phyloP scores from a whole-genome alignment of 1,139 yeast genomes.

The Hanseniaspora sp. region DNA sequence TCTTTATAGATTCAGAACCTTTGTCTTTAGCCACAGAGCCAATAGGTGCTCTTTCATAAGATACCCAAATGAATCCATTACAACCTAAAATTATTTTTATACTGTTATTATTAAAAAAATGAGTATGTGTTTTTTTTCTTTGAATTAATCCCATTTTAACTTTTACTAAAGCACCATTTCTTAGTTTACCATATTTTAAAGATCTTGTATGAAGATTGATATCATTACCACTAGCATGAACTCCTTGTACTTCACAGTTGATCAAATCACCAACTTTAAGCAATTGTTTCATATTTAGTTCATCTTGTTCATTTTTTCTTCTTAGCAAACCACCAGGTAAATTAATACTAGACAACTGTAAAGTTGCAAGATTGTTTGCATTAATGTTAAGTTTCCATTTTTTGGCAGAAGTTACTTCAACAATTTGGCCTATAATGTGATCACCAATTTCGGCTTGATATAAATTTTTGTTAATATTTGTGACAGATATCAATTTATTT shows the following conservation, averaged over 20 bases:
- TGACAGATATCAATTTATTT: slow-evolving; percentile 73
- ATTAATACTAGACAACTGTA: slow-evolving; percentile 91
- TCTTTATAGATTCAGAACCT: slow-evolving; percentile 28
- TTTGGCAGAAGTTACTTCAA: slow-evolving; percentile 75
- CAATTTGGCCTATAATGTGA: slow-evolving; percentile 84
- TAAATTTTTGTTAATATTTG: slow-evolving; percentile 68
- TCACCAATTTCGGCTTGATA: slow-evolving; percentile 94
- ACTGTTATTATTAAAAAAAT: slow-evolving; percentile 69
- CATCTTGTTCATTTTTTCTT: slow-evolving; percentile 89
- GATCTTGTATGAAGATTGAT: slow-evolving; percentile 83
- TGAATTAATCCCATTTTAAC: slow-evolving; percentile 77
- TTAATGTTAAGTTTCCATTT: slow-evolving; percentile 98
- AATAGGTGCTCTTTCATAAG: slow-evolving; percentile 34
- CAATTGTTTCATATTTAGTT: slow-evolving; percentile 87
- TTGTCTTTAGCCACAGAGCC: slow-evolving; percentile 26
- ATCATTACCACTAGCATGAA: slow-evolving; percentile 84
- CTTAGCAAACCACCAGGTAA: slow-evolving; percentile 94
- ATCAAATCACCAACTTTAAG: slow-evolving; percentile 93
- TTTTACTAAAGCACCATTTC: slow-evolving; percentile 74
- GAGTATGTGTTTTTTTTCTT: slow-evolving; percentile 77
- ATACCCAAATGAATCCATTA: slow-evolving; percentile 89
- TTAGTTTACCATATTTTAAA: slow-evolving; percentile 81
- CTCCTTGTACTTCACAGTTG: slow-evolving; percentile 90
- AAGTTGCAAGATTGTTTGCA: slow-evolving; percentile 77
- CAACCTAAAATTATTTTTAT: slow-evolving; percentile 85